Conservation (phyloP, 2,329 filamentous ascomycete genomes). For the Drechslerella dactyloides region DNA sequence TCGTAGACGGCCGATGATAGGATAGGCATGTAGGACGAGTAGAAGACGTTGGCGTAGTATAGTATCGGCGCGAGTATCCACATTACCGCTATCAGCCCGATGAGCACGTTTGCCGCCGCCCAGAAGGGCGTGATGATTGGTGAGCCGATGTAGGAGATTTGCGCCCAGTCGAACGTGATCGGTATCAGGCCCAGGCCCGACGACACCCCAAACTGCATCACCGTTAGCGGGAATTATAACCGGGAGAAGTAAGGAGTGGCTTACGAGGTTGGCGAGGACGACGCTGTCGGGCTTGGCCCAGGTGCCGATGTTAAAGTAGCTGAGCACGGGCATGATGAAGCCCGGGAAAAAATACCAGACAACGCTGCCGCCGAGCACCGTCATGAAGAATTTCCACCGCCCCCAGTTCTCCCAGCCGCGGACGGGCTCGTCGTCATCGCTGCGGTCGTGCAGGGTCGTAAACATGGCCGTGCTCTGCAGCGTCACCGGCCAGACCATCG, state of each 20-base stretch:
- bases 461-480: conserved; percentile 91
- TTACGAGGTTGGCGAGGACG: conserved; percentile 77
- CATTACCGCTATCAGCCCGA: conserved; percentile 80
- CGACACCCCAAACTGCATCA: conserved; percentile 72
- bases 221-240: neutral
- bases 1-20: conserved; percentile 85
- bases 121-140: conserved; percentile 83
- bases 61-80: conserved; percentile 81
- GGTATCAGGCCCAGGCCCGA: conserved; percentile 84
- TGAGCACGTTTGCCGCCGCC: conserved; percentile 83
- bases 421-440: conserved; percentile 74
- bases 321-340: conserved; percentile 79
- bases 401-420: conserved; percentile 74
- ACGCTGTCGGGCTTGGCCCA: conserved; percentile 88
- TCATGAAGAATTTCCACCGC: conserved; percentile 77
- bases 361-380: conserved; percentile 63
- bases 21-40: conserved; percentile 84
- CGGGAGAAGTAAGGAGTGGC: conserved; percentile 38
- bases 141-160: conserved; percentile 85
- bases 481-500: conserved; percentile 91
- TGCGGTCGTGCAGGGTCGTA: conserved; percentile 72
- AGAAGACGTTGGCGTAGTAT: conserved; percentile 80
- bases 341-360: conserved; percentile 85
- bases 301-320: conserved; percentile 86
- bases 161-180: conserved; percentile 88